phyloP scores from a whole-genome alignment of 306 rosid genomes.

The Carpinus viminea region DNA sequence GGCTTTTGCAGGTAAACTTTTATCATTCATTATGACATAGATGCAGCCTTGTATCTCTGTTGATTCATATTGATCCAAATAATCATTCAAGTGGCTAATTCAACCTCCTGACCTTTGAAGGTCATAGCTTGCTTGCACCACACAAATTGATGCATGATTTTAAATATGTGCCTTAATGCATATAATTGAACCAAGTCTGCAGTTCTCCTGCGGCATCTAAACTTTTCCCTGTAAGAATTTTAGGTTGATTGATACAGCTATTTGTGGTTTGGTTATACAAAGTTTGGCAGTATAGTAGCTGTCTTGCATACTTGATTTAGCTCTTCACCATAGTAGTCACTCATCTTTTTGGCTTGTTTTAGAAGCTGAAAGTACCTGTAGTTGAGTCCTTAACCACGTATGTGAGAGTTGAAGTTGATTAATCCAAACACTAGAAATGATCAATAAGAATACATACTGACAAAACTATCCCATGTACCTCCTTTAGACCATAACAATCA shows the following conservation, averaged over 20 bases:
- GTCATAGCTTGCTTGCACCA: slow-evolving; percentile 6
- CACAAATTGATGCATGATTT: background rate
- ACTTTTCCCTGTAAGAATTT: background rate
- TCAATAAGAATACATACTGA: background rate
- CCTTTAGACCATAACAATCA: background rate
- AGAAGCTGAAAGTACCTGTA: background rate
- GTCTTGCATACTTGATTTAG: background rate
- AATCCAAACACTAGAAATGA: background rate
- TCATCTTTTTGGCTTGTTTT: background rate
- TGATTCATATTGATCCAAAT: background rate
- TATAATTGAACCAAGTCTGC: background rate
- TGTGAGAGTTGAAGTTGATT: background rate
- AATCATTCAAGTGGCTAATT: background rate
- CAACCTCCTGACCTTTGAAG: slow-evolving; percentile 3
- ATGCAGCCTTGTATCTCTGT: slow-evolving; percentile 3
- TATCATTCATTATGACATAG: slow-evolving; percentile 2
- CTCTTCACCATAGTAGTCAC: background rate
- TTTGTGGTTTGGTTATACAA: background rate
- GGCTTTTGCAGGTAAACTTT: slow-evolving; percentile 82
- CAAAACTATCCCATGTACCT: background rate
- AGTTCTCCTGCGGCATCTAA: background rate
- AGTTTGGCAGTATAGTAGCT: background rate
- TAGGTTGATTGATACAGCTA: background rate
- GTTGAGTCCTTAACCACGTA: background rate
- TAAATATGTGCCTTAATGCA: background rate